Base-by-base conservation (phyloP, 805 yeast species). In the Pichia nakasei region DNA sequence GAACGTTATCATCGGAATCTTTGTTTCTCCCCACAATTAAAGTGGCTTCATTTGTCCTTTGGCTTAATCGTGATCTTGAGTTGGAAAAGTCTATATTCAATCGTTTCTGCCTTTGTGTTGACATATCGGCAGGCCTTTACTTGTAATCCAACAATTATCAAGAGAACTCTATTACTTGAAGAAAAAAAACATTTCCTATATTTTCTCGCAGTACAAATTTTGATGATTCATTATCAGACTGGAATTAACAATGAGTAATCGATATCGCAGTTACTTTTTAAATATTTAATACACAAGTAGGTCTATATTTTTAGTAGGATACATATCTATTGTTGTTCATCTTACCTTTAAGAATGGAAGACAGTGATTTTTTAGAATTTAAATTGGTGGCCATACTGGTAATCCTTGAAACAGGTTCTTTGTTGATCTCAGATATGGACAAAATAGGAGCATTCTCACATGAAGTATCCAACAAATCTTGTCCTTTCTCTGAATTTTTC, bases 11-110 rank as follows among this genome's bases (percentile, higher is more conserved):
- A 36, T 53, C 4, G 4, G 32, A 15, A 15, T 29, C 32, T 29
- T 15, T 29, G 5, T 29, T 29, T 29, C 32, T 29, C 15, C 66
- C 66, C 9, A 62, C 65, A 21, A 59, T 47, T 44, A 62, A 46
- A 29, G 61, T 61, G 1, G 64, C 58, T 51, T 62, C 66, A 37
- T 60, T 58, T 12, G 66, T 57, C 31, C 63, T 45, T 48, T 59
- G 61, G 20, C 61, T 55, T 45, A 55, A 49, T 9, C 64, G 54
- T 37, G 47, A 55, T 41, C 61, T 45, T 15, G 61, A 55, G 36
- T 51, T 48, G 36, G 44, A 50, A 46, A 60, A 52, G 38, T 59
- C 58, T 35, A 60, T 53, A 13, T 55, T 52, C 34, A 60, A 35
- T 49, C 45, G 42, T n/a, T 50, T 49, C 39, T 57, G 53, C 39